phyloP scores from a whole-genome alignment of 2,329 filamentous ascomycete genomes.

The Epichloe uncinata region DNA sequence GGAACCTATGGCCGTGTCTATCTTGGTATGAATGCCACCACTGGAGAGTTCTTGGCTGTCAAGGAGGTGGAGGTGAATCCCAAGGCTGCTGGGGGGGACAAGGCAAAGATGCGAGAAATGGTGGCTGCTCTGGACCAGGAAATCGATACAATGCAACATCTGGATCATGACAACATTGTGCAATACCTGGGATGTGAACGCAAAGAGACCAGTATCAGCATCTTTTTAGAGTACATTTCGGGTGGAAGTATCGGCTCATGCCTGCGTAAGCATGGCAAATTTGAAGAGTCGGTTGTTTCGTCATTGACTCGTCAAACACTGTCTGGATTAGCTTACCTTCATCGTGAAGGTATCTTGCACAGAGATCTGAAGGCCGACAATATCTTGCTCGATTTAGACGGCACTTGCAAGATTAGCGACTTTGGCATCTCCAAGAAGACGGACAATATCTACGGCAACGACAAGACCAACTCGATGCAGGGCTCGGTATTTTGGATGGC shows the following conservation, averaged over 20 bases:
- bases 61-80: slow-evolving; percentile 98
- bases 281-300: slow-evolving; percentile 84
- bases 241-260: slow-evolving; percentile 97
- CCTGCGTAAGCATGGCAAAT: slow-evolving; percentile 93
- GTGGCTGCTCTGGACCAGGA: slow-evolving; percentile 93
- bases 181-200: slow-evolving; percentile 95
- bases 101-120: slow-evolving; percentile 88
- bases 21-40: slow-evolving; percentile 97
- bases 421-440: slow-evolving; percentile 98
- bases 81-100: slow-evolving; percentile 77
- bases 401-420: slow-evolving; percentile 97
- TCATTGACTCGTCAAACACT: slow-evolving; percentile 86
- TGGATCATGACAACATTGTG: slow-evolving; percentile 96
- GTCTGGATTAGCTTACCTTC: slow-evolving; percentile 78
- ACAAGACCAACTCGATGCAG: slow-evolving; percentile 95
- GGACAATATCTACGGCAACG: slow-evolving; percentile 97
- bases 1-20: slow-evolving; percentile 98
- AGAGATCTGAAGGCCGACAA: slow-evolving; percentile 97
- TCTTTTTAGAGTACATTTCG: slow-evolving; percentile 99
- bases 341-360: slow-evolving; percentile 87
- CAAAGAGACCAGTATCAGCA: slow-evolving; percentile 85
- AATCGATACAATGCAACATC: slow-evolving; percentile 98
- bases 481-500: slow-evolving; percentile 99
- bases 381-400: slow-evolving; percentile 86
- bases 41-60: slow-evolving; percentile 91